Evolutionary conservation across 2,329 filamentous ascomycete species (phyloP).

Genomic region (Karstenula rhodostoma): DNA sequence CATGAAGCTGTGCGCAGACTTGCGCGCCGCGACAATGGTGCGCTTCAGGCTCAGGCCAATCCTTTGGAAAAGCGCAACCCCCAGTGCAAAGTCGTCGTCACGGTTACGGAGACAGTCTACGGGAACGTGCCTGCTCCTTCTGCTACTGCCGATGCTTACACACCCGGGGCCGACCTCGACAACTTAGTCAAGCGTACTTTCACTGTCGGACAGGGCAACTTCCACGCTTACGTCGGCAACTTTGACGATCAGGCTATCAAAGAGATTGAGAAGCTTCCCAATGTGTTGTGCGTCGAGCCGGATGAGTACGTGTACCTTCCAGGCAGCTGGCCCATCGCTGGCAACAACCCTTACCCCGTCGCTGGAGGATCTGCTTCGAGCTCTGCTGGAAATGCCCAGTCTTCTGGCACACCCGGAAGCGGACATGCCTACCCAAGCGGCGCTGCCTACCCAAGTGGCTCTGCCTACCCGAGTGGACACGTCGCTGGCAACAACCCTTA

Average conservation of each 20-base stretch:
- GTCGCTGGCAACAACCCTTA: slow-evolving; percentile 6
- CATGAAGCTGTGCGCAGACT: slow-evolving; percentile 24
- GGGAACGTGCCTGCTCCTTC: not conserved
- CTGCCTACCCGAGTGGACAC: not conserved
- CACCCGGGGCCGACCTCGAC: slow-evolving; percentile 5
- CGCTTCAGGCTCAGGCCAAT: not conserved
- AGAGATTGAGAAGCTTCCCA: slow-evolving; percentile 19
- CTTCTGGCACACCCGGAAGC: not conserved
- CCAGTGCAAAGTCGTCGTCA: not conserved
- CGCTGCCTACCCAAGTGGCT: not conserved
- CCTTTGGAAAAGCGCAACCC: slow-evolving; percentile 2
- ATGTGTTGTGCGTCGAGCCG: slow-evolving; percentile 13
- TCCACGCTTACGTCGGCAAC: slow-evolving; percentile 51
- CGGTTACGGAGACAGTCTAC: not conserved
- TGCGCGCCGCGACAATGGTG: slow-evolving; percentile 15
- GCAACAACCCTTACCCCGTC: slow-evolving; percentile 7
- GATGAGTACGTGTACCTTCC: slow-evolving; percentile 16
- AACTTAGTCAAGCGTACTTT: slow-evolving; percentile 5
- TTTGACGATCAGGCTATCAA: slow-evolving; percentile 54
- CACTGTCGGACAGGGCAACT: slow-evolving; percentile 10
- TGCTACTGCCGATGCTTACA: not conserved
- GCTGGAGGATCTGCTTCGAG: not conserved
- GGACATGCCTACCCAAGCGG: not conserved
- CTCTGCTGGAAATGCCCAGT: not conserved
- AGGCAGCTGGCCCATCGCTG: not conserved